These are phyloP conservation scores for Colletotrichum viniferum DNA, from an alignment of 2,329 filamentous ascomycete genomes.

Conservation along the genomic window DNA sequence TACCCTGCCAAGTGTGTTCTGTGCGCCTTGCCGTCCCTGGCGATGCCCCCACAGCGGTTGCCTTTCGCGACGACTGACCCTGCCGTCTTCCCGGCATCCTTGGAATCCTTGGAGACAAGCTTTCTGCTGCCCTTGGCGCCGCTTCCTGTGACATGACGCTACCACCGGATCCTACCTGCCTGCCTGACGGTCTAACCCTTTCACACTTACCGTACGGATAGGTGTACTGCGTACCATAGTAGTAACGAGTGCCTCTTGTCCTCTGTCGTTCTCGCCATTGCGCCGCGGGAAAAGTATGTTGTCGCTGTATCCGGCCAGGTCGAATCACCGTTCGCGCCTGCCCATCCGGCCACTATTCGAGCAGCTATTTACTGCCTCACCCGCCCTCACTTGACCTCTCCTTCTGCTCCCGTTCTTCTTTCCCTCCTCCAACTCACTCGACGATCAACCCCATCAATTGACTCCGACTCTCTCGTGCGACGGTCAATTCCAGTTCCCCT, in stretches of 20 bases:
- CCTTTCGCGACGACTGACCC: not conserved
- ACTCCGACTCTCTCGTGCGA: not conserved
- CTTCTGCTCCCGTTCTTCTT: not conserved
- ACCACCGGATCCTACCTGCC: not conserved
- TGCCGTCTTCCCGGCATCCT: constrained; percentile 22
- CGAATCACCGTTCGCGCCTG: not conserved
- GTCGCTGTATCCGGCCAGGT: not conserved
- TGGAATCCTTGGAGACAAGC: constrained; percentile 23
- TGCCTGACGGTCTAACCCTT: not conserved
- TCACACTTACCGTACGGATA: not conserved
- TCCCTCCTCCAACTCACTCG: constrained; percentile 7
- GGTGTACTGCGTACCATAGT: not conserved
- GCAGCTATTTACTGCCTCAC: constrained; percentile 12
- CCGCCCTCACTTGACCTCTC: not conserved
- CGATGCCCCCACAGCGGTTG: not conserved
- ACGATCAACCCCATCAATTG: constrained; percentile 4
- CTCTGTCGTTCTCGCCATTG: not conserved
- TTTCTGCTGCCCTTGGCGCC: constrained; percentile 17
- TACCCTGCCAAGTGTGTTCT: not conserved
- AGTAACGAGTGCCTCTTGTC: not conserved
- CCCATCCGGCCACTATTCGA: not conserved
- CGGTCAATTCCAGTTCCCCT: not conserved
- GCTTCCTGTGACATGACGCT: constrained; percentile 11
- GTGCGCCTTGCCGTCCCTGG: not conserved
- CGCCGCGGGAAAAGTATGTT: not conserved